These are phyloP conservation scores for Fusarium metavorans DNA, from an alignment of 2,329 filamentous ascomycete species.

Conservation along the genomic window DNA sequence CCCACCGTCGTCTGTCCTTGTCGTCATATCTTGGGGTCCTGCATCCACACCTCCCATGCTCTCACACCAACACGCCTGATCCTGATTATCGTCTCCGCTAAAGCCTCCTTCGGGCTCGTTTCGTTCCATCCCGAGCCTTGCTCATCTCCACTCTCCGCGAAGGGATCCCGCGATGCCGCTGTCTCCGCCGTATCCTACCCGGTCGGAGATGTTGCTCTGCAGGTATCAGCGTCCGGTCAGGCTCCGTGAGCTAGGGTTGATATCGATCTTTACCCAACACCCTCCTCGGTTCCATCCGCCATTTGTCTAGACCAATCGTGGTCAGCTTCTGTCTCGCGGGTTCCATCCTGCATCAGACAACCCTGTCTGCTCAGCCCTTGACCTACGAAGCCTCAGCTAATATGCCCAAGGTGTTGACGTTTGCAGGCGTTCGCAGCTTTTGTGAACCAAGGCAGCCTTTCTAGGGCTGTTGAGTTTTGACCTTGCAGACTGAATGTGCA, in stretches of 20 bases:
- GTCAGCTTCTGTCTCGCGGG: slow-evolving; percentile 5
- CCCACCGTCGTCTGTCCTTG: slow-evolving; percentile 13
- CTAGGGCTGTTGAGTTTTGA: slow-evolving; percentile 19
- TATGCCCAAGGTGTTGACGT: slow-evolving; percentile 3
- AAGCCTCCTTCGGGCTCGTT: slow-evolving; percentile 25
- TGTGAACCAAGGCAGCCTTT: slow-evolving; percentile 13
- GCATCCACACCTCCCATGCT: slow-evolving; percentile 15
- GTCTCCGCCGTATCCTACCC: slow-evolving; percentile 28
- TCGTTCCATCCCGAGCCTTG: slow-evolving; percentile 35
- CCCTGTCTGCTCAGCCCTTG: slow-evolving; percentile 23
- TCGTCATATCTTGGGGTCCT: slow-evolving; percentile 24
- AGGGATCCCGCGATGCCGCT: slow-evolving; percentile 27
- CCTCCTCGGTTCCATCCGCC: slow-evolving; percentile 19
- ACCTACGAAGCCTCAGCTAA: slow-evolving; percentile 9
- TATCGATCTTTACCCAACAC: slow-evolving; percentile 17
- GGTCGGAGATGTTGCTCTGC: slow-evolving; percentile 1
- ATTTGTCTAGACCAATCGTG: slow-evolving; percentile 20
- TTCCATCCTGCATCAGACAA: slow-evolving; percentile 16
- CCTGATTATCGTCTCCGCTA: not conserved
- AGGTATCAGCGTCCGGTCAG: slow-evolving; percentile 13
- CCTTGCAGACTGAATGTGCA: slow-evolving; percentile 3
- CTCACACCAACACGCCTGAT: slow-evolving; percentile 18
- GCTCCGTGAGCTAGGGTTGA: slow-evolving; percentile 15
- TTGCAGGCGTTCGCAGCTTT: slow-evolving; percentile 32
- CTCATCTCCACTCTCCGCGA: slow-evolving; percentile 31